Percentiles rank a stretch among this genome's conserved stretches.
Evolutionary conservation across 1,284 basidiomycete genomes (phyloP).

Genomic region (Moesziomyces antarcticus): DNA sequence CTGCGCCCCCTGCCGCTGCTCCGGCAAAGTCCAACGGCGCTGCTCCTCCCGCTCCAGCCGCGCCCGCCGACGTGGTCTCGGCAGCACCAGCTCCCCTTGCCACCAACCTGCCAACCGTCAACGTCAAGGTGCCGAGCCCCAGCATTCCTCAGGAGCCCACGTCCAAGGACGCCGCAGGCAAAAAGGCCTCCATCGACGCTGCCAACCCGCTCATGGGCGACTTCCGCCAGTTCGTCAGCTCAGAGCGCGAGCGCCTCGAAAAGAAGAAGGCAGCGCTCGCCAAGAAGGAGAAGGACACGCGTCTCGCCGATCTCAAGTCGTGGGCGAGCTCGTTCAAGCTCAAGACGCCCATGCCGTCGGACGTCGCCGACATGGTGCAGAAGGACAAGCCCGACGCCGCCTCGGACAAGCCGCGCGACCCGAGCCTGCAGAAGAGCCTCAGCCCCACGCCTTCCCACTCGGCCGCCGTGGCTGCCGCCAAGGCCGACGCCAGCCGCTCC

Average conservation of each 20-base stretch:
- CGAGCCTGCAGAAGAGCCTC: conserved; percentile 56
- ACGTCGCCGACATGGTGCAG: conserved; percentile 78
- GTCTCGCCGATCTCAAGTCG: conserved; percentile 88
- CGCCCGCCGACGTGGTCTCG: conserved; percentile 15
- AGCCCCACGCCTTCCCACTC: conserved; percentile 52
- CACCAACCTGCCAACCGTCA: conserved; percentile 31
- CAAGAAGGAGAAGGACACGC: conserved; percentile 92
- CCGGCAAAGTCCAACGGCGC: conserved; percentile 27
- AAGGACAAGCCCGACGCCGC: conserved; percentile 52
- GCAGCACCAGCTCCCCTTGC: conserved; percentile 14
- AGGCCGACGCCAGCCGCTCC: conserved; percentile 29
- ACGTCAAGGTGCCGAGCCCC: conserved; percentile 48
- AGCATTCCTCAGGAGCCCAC: conserved; percentile 35
- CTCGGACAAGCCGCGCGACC: conserved; percentile 59
- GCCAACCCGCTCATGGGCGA: conserved; percentile 58
- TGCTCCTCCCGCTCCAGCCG: conserved; percentile 28
- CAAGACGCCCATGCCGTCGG: conserved; percentile 91
- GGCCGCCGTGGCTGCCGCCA: conserved; percentile 11
- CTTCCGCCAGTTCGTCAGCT: conserved; percentile 64
- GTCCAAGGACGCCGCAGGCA: conserved; percentile 15
- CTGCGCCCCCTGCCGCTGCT: conserved; percentile 21
- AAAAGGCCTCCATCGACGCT: conserved; percentile 34
- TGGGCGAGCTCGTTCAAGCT: conserved; percentile 96
- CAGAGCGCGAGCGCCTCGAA: conserved; percentile 69
- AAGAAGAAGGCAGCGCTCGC: conserved; percentile 89